Evolutionary conservation across 2,329 filamentous ascomycete genomes (phyloP).

Genomic region (Cordyceps cicadae): DNA sequence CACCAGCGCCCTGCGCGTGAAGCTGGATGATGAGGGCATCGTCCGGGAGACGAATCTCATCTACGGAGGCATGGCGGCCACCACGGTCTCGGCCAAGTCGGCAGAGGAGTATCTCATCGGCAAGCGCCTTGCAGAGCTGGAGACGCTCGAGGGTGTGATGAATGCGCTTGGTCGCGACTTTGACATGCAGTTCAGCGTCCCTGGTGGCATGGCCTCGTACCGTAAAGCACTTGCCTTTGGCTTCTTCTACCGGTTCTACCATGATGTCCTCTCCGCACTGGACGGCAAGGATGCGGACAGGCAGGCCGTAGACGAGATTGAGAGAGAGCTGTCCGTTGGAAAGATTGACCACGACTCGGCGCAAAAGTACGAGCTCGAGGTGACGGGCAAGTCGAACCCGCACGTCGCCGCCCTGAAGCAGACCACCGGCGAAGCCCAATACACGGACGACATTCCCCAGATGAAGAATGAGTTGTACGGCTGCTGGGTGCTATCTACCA

Average conservation of each 20-base stretch:
- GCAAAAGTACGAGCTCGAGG: slow-evolving; percentile 68
- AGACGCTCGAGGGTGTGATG: slow-evolving; percentile 85
- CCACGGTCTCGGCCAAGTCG: slow-evolving; percentile 77
- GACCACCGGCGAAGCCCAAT: slow-evolving; percentile 86
- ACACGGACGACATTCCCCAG: slow-evolving; percentile 88
- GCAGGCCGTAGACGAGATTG: slow-evolving; percentile 75
- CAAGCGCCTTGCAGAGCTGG: slow-evolving; percentile 69
- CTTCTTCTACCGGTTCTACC: slow-evolving; percentile 96
- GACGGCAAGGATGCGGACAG: slow-evolving; percentile 48
- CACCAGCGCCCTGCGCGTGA: slow-evolving; percentile 73
- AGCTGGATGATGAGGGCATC: slow-evolving; percentile 57
- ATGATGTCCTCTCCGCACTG: slow-evolving; percentile 67
- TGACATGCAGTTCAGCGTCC: slow-evolving; percentile 79
- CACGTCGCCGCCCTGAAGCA: slow-evolving; percentile 92
- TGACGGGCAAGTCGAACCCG: slow-evolving; percentile 76
- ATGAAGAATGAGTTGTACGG: slow-evolving; percentile 84
- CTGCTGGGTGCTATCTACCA: slow-evolving; percentile 79
- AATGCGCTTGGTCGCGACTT: slow-evolving; percentile 84
- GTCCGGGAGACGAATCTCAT: slow-evolving; percentile 73
- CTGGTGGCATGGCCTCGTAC: slow-evolving; percentile 96
- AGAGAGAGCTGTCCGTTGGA: slow-evolving; percentile 73
- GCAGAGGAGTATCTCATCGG: slow-evolving; percentile 67
- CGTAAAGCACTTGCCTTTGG: slow-evolving; percentile 81
- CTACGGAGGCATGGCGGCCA: slow-evolving; percentile 92
- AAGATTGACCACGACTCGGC: slow-evolving; percentile 69